Evolutionary conservation across 2,329 filamentous ascomycete species (phyloP), one percentile per base, ranked within the genome.

Genomic region (Trichoderma koningii): DNA sequence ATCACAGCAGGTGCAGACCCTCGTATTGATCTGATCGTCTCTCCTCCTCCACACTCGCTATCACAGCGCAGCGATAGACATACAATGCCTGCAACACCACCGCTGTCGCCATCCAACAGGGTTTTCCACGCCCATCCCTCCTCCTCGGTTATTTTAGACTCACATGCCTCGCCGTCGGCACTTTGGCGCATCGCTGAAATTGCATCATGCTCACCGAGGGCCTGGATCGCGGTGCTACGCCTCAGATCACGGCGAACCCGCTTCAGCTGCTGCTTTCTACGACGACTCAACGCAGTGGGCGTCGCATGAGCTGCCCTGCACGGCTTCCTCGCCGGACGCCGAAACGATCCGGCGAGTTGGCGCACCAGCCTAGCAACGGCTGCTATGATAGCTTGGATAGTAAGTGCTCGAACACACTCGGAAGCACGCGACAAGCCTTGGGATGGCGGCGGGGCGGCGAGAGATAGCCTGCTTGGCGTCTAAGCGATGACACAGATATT

Each of bases 381-480:
- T 38, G 34, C 30, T 61, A 21, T 14, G 14, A 51, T 34, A 34
- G 34, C 30, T 61, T 17, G 12, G 14, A 51, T 34, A 34, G 7
- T 2, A 38, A 44, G 34, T 38, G 7, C 38, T 28, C 30, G 34
- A 21, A n/a, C 50, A 52, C 28, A 4, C 50, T 42, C 42, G 42
- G 42, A 44, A 51, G 45, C 48, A 52, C 34, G 51, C 59, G 47
- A 62, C 38, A 62, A 62, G 48, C 59, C 59, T 52, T 62, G 56
- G 53, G 59, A 55, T 45, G 60, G 60, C 41, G 60, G 60, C 60
- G 48, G 60, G 60, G 60, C 41, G 15, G 28, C 38, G 50, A 55
- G 26, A 44, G 60, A 55, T 63, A 55, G 60, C 60, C 41, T 53
- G 50, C 60, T 63, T 63, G 60, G 60, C 60, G 53, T 30, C n/a